Percentiles rank a stretch among this genome's conserved stretches.
Evolutionary conservation across 2,329 filamentous ascomycete species (phyloP).

Genomic region (Echinosphaeria canescens): DNA sequence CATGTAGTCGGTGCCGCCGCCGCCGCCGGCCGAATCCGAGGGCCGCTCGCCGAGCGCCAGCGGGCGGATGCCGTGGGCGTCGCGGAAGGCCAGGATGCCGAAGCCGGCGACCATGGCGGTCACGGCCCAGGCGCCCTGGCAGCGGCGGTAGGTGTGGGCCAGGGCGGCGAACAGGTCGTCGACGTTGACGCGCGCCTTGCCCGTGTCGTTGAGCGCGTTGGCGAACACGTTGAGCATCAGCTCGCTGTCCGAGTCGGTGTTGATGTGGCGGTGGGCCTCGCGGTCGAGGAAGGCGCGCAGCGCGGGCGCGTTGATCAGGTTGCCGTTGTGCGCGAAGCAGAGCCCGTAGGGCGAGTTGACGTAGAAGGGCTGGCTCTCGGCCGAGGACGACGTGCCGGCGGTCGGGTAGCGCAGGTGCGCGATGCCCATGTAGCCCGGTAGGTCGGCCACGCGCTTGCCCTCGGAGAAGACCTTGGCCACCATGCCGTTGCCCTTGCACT

Average conservation of each 20-base stretch:
- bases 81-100: conserved; percentile 58
- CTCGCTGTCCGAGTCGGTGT: conserved; percentile 78
- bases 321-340: conserved; percentile 68
- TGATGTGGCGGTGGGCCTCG: conserved; percentile 69
- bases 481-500: conserved; percentile 82
- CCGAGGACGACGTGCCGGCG: conserved; percentile 32
- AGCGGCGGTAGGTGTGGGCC: conserved; percentile 50
- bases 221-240: conserved; percentile 79
- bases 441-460: conserved; percentile 47
- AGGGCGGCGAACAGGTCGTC: conserved; percentile 61
- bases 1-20: conserved; percentile 61
- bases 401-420: conserved; percentile 81
- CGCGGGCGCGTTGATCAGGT: conserved; percentile 57
- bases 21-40: conserved; percentile 38
- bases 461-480: conserved; percentile 70
- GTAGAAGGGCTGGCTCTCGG: conserved; percentile 84
- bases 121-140: conserved; percentile 62
- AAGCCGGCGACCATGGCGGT: conserved; percentile 73
- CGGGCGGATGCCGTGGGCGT: conserved; percentile 65
- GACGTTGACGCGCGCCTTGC: conserved; percentile 64
- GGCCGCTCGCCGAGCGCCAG: conserved; percentile 57
- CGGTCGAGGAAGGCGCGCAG: conserved; percentile 52
- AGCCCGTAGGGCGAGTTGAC: conserved; percentile 76
- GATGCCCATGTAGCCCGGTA: conserved; percentile 73
- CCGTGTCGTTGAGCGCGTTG: conserved; percentile 61